Conservation (phyloP, 768 basidiomycete species). For the Lanmaoa rubissima region DNA sequence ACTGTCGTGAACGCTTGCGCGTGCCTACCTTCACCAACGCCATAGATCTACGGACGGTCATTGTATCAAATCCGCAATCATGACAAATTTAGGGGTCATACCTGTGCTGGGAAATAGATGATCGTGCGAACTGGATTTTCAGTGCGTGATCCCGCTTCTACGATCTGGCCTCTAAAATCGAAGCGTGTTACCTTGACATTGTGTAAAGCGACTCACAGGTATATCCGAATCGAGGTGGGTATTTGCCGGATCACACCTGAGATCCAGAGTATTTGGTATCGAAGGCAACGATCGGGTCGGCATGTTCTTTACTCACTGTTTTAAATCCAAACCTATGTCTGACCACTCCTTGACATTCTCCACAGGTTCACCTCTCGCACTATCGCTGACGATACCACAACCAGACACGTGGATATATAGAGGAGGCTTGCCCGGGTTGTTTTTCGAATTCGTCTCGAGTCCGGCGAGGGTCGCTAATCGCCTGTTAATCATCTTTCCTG, state of each 20-base stretch:
- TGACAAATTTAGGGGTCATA: constrained; percentile 3
- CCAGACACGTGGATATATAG: constrained; percentile 46
- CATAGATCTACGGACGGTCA: constrained; percentile 36
- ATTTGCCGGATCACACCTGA: constrained; percentile 30
- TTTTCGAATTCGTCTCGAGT: constrained; percentile 36
- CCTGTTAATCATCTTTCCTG: background rate
- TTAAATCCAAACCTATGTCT: constrained; percentile 38
- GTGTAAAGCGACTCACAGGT: constrained; percentile 17
- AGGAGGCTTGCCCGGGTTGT: constrained; percentile 37
- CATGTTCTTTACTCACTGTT: constrained; percentile 21
- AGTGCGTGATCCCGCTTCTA: constrained; percentile 39
- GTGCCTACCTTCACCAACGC: constrained; percentile 38
- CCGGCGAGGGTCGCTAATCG: constrained; percentile 38
- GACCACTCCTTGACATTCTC: constrained; percentile 35
- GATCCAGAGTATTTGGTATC: background rate
- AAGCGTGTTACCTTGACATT: background rate
- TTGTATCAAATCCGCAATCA: background rate
- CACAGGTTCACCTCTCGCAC: constrained; percentile 38
- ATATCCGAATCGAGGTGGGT: constrained; percentile 35
- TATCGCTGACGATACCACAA: constrained; percentile 39
- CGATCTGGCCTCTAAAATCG: constrained; percentile 26
- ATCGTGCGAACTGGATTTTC: constrained; percentile 44
- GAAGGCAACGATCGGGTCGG: background rate
- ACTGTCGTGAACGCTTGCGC: background rate
- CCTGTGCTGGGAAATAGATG: constrained; percentile 39